Conservation (phyloP, 2,329 filamentous ascomycete genomes). For the Colletotrichum camelliae region DNA sequence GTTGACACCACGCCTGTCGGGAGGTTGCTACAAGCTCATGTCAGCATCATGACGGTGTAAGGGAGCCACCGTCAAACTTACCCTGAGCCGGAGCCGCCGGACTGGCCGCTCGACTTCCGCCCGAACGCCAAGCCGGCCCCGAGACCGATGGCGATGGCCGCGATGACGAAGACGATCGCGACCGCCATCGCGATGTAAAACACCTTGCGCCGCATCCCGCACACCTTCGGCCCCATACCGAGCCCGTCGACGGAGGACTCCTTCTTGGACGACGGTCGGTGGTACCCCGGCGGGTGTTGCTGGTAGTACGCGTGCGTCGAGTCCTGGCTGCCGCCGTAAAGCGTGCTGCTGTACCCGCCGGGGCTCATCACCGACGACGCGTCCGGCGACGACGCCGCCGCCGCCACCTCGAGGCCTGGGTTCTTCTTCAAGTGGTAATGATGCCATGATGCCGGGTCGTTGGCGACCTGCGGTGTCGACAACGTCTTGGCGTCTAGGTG, state of each 20-base stretch:
- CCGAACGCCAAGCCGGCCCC: constrained; percentile 26
- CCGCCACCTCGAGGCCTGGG: neutral
- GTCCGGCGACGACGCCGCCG: neutral
- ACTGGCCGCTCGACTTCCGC: neutral
- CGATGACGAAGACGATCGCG: constrained; percentile 22
- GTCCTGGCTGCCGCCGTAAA: neutral
- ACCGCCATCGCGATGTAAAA: constrained; percentile 27
- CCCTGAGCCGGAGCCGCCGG: neutral
- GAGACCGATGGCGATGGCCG: constrained; percentile 26
- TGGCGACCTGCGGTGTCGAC: constrained; percentile 1
- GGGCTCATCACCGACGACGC: neutral
- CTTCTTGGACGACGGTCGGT: neutral
- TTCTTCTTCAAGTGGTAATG: constrained; percentile 8
- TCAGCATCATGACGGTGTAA: neutral
- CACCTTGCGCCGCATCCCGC: constrained; percentile 25
- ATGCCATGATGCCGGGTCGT: neutral
- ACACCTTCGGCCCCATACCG: constrained; percentile 10
- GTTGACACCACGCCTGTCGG: neutral
- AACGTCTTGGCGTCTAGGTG: neutral
- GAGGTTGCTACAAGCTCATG: neutral
- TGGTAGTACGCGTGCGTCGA: neutral
- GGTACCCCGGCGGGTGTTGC: neutral
- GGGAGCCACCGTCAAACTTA: neutral
- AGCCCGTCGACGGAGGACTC: neutral
- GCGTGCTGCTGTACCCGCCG: neutral